A percentile compares a stretch with the other conserved stretches of the same genome.
Conservation (phyloP, 1,284 basidiomycete genomes). For the Cutaneotrichosporon cyanovorans region DNA sequence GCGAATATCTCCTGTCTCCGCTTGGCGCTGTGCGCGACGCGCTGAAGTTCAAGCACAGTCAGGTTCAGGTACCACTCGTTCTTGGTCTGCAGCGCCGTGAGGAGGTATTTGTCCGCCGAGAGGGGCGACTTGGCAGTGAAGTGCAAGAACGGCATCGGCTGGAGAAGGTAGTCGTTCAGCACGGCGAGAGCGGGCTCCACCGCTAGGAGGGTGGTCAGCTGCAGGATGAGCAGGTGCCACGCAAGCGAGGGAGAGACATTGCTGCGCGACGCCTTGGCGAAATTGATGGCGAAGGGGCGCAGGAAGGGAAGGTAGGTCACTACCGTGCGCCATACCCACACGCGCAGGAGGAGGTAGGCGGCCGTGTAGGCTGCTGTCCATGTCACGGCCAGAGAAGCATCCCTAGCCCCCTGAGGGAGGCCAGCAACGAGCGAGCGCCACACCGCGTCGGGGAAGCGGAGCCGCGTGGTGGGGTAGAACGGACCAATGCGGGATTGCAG, state of each 20-base stretch:
- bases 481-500: conserved; percentile 17
- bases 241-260: conserved; percentile 22
- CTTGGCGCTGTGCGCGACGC: conserved; percentile 22
- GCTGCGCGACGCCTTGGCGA: conserved; percentile 24
- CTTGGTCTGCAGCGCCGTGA: conserved; percentile 29
- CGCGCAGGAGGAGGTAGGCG: conserved; percentile 15
- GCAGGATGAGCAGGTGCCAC: conserved; percentile 23
- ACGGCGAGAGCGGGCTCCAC: conserved; percentile 24
- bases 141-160: conserved; percentile 34
- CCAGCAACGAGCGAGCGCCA: conserved; percentile 5
- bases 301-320: conserved; percentile 15
- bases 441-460: conserved; percentile 19
- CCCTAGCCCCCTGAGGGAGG: too few relatives aligned
- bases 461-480: conserved; percentile 25
- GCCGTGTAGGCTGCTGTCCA: conserved; percentile 9
- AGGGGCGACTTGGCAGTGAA: conserved; percentile 34
- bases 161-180: conserved; percentile 31
- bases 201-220: conserved; percentile 22
- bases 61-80: conserved; percentile 35
- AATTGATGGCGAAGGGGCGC: conserved; percentile 38
- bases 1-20: conserved; percentile 32
- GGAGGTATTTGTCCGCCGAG: conserved; percentile 29
- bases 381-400: not conserved
- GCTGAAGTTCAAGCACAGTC: conserved; percentile 40
- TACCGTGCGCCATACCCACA: conserved; percentile 13